Evolutionary conservation across 2,329 filamentous ascomycete species (phyloP), one percentile per base, ranked within the genome.

Genomic region (Neopestalotiopsis rosae): DNA sequence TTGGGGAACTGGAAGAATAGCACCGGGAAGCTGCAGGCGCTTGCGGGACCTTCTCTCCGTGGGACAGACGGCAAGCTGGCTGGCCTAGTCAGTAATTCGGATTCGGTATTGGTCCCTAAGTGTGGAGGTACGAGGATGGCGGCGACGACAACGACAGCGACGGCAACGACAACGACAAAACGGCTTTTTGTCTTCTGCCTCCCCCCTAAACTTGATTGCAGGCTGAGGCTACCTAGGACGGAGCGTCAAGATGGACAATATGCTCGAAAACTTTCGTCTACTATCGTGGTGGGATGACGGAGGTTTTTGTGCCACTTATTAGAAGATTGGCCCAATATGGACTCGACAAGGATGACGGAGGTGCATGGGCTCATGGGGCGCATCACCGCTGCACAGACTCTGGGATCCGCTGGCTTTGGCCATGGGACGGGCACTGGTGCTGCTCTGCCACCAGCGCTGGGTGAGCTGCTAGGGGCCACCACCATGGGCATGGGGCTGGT

Each of bases 21-120:
- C 77, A 80, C 77, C 80, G 83, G 83, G 78, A 78, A 80, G 79
- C 79, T 85, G 84, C 84, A 87, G 83, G 79, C 74, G 73, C 71
- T 75, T 71, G 75, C 75, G 75, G 76, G 73, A 74, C 76, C 73
- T 75, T 62, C 74, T 75, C 74, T 75, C 76, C 40, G 72, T 77
- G 74, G 71, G 72, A 77, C 75, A 14, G 71, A 74, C 71, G 72
- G 45, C 45, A 73, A 64, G 61, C 61, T 64, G 42, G 74, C 64
- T 67, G 14, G 34, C 14, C 59, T 62, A 67, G 74, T 70, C 71
- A 70, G 68, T 74, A 73, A 69, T 52, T 70, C 67, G 73, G 68
- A 73, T 38, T 10, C 34, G 34, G 34, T 38, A 38, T 38, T 38
- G 34, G 34, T 38, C 72, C 75, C 73, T 72, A 73, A 28, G 9